These are phyloP conservation scores for Kingdonia uniflora DNA, from an alignment of 164 flowering plant species.

Conservation along the genomic window DNA sequence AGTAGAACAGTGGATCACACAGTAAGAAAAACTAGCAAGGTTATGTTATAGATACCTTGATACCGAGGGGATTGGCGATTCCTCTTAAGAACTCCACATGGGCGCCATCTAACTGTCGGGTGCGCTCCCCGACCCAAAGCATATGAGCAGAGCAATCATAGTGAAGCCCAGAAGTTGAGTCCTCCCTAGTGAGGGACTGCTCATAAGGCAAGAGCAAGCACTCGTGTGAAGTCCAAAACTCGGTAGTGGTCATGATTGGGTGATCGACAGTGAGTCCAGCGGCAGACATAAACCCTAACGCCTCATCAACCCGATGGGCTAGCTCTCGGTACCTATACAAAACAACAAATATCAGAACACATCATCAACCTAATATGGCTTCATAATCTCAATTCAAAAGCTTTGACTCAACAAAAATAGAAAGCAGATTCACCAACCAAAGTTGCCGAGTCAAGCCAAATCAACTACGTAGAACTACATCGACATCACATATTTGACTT, in stretches of 20 bases:
- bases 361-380: not conserved
- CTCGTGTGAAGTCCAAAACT: conserved; percentile 27
- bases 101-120: conserved; percentile 2
- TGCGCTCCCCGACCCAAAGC: conserved; percentile 21
- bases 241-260: conserved; percentile 21
- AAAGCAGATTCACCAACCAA: too few relatives aligned
- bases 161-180: conserved; percentile 23
- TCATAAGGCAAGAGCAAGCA: conserved; percentile 26
- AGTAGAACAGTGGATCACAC: too few relatives aligned
- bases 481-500: too few relatives aligned
- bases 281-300: conserved; percentile 25
- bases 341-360: not conserved
- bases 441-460: too few relatives aligned
- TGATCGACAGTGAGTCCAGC: conserved; percentile 21
- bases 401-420: too few relatives aligned
- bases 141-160: conserved; percentile 28
- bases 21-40: too few relatives aligned
- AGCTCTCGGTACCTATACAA: conserved; percentile 17
- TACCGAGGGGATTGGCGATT: conserved; percentile 3
- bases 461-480: too few relatives aligned
- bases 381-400: too few relatives aligned
- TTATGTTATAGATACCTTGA: not conserved
- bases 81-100: conserved; percentile 6
- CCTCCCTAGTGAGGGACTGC: conserved; percentile 23
- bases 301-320: conserved; percentile 21